Evolutionary conservation across 768 basidiomycete species (phyloP), one percentile per base, ranked within the genome.

Genomic region (Boletus rubescentipes): DNA sequence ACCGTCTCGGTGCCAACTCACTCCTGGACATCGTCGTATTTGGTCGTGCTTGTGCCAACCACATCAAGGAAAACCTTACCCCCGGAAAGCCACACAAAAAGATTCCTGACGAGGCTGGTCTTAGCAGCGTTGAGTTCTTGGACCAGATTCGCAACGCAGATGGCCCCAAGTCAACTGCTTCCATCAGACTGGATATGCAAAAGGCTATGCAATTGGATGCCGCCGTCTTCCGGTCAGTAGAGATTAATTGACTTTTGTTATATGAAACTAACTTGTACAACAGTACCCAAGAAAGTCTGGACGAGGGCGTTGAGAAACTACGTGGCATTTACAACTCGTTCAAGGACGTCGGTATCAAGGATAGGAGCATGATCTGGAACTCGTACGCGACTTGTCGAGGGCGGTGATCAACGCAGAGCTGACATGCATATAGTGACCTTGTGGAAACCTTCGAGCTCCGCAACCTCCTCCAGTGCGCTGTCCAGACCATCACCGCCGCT

Each of bases 361-460:
- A 98, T 73, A 82, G 97, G 67, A 93, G 91, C 74, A 91, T 98
- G 95, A 97, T 98, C 73, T 99, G 96, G 97, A 98, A 98, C 77
- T 92, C 93, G 94, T 96, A 66, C 58, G 92, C 68, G 14, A 41
- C n/a, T 32, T 46, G 35, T 57, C 15, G 14, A 14, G 34, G 15
- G 39, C 11, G 36, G 29, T 57, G 23, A 41, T 55, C 29, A 37
- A 56, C 36, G 40, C 47, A 34, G 46, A 37, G 53, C 31, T 63
- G 34, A 57, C 43, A 43, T 37, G 46, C 11, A 21, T 57, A 4
- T 61, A 95, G 93, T 61, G 97, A 99, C 70, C 86, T 99, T 54
- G 81, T 98, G 57, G 97, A 99, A 77, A 98, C 95, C 10, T 82
- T 98, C 50, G 97, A 99, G 72, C 86, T 98, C 37, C 89, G 95